Percentiles rank a stretch among this genome's conserved stretches.
Evolutionary conservation across 2,329 filamentous ascomycete species (phyloP).

Genomic region (Diplodia scrobiculata): DNA sequence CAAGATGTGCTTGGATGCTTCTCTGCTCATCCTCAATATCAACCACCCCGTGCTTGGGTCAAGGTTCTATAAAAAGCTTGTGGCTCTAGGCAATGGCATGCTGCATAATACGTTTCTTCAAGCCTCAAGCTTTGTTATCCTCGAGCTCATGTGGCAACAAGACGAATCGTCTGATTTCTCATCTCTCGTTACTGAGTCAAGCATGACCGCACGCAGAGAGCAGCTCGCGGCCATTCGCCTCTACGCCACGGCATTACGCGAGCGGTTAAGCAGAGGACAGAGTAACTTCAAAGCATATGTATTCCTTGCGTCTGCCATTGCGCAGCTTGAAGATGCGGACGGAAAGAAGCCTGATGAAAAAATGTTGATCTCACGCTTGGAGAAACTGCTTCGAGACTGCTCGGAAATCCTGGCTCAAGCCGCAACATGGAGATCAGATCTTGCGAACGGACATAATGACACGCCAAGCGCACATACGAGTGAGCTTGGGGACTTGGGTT

Average conservation of each 20-base stretch:
- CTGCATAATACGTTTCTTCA: slow-evolving; percentile 1
- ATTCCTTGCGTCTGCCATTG: background rate
- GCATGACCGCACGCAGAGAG: background rate
- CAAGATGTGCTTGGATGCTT: slow-evolving; percentile 52
- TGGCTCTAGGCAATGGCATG: slow-evolving; percentile 7
- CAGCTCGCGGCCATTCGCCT: background rate
- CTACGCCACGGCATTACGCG: background rate
- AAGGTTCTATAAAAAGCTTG: background rate
- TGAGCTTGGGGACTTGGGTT: background rate
- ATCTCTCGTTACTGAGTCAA: slow-evolving; percentile 2
- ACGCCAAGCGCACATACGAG: background rate
- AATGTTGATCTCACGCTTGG: background rate
- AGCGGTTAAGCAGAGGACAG: background rate
- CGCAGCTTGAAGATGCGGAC: background rate
- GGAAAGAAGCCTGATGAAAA: background rate
- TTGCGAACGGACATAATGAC: background rate
- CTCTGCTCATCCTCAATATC: slow-evolving; percentile 70
- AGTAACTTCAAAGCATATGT: slow-evolving; percentile 17
- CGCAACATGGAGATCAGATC: background rate
- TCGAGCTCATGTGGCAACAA: slow-evolving; percentile 1
- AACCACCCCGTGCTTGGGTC: slow-evolving; percentile 29
- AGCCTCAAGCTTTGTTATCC: background rate
- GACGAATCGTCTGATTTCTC: background rate
- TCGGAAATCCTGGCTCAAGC: background rate
- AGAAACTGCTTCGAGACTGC: slow-evolving; percentile 10